Evolutionary conservation across 1,139 yeast genomes (phyloP).

Genomic region (Lodderomyces orthopsilosis): DNA sequence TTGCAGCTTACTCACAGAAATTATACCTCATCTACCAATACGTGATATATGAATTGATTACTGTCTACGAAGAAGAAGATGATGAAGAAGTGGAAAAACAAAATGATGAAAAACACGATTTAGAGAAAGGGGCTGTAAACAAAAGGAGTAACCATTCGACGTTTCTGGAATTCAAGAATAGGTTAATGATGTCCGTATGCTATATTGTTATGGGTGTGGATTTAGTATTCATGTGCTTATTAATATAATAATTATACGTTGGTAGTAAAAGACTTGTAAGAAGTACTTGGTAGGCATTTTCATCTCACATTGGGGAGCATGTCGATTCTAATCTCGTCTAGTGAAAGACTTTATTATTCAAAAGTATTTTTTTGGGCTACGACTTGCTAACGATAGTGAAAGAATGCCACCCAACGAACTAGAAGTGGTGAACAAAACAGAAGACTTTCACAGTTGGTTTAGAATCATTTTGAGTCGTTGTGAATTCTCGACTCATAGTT

Average conservation of each 20-base stretch:
- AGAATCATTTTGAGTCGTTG: too few species aligned
- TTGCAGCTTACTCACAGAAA: constrained; percentile 9
- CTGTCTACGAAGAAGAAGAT: background rate
- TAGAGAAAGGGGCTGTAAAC: background rate
- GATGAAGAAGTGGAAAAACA: background rate
- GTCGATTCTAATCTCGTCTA: too few species aligned
- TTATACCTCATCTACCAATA: constrained; percentile 14
- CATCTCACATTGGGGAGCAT: too few species aligned
- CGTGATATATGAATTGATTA: constrained; percentile 21
- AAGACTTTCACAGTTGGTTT: too few species aligned
- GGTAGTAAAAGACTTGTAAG: background rate
- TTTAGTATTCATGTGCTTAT: background rate
- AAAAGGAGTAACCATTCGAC: background rate
- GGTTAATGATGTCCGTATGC: background rate
- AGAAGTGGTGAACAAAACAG: too few species aligned
- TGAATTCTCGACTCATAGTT: too few species aligned
- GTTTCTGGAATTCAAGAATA: background rate
- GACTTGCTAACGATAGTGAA: too few species aligned
- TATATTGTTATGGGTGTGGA: background rate
- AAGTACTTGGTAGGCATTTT: too few species aligned
- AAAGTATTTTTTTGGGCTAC: too few species aligned
- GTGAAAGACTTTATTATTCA: too few species aligned
- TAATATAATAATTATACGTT: background rate
- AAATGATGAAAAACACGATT: background rate
- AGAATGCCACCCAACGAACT: too few species aligned